Evolutionary conservation across 352 stramenopile species (phyloP).

Genomic region (Thalassiosira mediterranea): DNA sequence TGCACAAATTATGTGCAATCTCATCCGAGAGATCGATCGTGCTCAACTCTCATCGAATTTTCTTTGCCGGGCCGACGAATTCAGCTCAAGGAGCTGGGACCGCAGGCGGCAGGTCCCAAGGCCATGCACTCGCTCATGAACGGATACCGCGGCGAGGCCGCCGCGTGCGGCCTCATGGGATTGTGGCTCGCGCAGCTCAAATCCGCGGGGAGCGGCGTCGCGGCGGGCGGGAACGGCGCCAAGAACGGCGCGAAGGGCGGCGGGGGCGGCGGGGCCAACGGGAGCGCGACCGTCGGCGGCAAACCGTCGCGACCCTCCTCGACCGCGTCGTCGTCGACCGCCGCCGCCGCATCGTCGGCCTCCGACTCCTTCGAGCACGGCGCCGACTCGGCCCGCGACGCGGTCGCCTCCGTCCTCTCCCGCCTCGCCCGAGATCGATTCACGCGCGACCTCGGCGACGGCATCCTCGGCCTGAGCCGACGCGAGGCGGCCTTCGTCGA

Average conservation of each 20-base stretch:
- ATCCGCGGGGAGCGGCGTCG: conserved; percentile 3
- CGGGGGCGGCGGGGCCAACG: neutral
- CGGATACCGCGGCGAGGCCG: conserved; percentile 67
- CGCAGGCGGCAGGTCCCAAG: conserved; percentile 37
- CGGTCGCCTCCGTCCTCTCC: conserved; percentile 68
- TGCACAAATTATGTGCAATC: no score
- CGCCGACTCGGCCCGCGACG: conserved; percentile 61
- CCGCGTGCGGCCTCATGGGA: conserved; percentile 72
- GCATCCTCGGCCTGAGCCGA: conserved; percentile 68
- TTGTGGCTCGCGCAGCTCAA: conserved; percentile 76
- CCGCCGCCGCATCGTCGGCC: neutral
- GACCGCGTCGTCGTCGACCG: no score
- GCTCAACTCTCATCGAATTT: no score
- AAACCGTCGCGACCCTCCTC: neutral
- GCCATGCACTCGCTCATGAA: conserved; percentile 67
- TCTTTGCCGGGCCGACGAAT: no score
- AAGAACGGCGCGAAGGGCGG: neutral
- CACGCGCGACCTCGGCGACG: conserved; percentile 65
- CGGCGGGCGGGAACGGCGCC: neutral
- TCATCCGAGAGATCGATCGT: no score
- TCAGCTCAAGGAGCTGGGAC: conserved; percentile 41
- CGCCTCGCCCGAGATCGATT: conserved; percentile 74
- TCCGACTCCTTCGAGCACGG: conserved; percentile 14
- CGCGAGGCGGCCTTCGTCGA: conserved; percentile 75
- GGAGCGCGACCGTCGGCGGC: neutral